Conservation (phyloP, 768 basidiomycete genomes). For the Hygrophorus pudorinus region DNA sequence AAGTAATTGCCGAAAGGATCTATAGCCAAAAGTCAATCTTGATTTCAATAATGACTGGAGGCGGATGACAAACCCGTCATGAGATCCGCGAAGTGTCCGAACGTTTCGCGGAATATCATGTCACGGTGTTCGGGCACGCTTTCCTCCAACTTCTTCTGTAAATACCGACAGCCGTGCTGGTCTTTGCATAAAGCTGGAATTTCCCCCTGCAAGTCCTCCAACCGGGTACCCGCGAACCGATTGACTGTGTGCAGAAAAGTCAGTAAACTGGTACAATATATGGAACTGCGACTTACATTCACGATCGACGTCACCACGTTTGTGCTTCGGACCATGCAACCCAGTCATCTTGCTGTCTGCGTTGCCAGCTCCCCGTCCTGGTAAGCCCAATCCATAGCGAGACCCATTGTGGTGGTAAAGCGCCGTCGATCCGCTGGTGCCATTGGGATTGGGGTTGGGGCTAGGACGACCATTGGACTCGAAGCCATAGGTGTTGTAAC, state of each 20-base stretch:
- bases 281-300: constrained; percentile 44
- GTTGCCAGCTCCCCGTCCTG: constrained; percentile 40
- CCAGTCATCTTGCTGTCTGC: constrained; percentile 79
- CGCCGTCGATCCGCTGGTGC: constrained; percentile 57
- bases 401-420: constrained; percentile 70
- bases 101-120: constrained; percentile 99
- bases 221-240: constrained; percentile 89
- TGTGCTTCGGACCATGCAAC: constrained; percentile 87
- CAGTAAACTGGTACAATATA: constrained; percentile 1
- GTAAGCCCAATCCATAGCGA: constrained; percentile 63
- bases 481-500: constrained; percentile 49
- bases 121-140: constrained; percentile 92
- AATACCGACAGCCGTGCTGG: constrained; percentile 95
- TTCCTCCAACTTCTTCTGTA: constrained; percentile 99
- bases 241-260: constrained; percentile 52
- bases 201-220: constrained; percentile 94
- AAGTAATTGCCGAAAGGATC: constrained; percentile 99
- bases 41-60: too few species aligned
- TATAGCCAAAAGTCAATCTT: constrained; percentile 15
- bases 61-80: constrained; percentile 73
- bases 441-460: constrained; percentile 18
- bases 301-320: constrained; percentile 86
- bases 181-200: constrained; percentile 94
- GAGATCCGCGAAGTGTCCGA: constrained; percentile 92
- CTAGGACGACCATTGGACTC: constrained; percentile 35